A percentile compares a stretch with the other conserved stretches of the same genome.
Evolutionary conservation across 169 alveolate genomes (phyloP).

Genomic region (Eimeria sp.): DNA sequence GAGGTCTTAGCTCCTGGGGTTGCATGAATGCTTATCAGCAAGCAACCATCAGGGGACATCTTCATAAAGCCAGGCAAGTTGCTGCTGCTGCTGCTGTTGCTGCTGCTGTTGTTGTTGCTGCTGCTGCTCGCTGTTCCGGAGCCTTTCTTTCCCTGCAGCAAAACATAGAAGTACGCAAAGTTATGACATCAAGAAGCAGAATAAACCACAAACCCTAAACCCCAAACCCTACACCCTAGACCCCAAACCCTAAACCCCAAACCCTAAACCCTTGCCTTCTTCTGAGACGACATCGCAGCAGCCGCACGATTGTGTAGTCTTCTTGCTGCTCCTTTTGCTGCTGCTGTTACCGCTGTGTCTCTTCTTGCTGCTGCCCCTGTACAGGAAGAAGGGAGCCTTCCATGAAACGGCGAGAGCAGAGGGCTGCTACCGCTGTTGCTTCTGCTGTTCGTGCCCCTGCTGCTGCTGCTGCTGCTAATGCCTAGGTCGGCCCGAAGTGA

Average conservation of each 20-base stretch:
- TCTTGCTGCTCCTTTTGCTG: not conserved
- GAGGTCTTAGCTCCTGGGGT: constrained; percentile 9
- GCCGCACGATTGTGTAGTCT: not conserved
- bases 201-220: not conserved
- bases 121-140: not conserved
- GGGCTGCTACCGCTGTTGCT: not conserved
- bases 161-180: not conserved
- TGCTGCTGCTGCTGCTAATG: not conserved
- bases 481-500: not conserved
- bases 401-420: not conserved
- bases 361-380: not conserved
- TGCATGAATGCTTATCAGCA: not conserved
- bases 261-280: constrained; percentile 2
- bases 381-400: not conserved
- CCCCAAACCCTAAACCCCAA: not conserved
- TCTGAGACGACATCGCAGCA: not conserved
- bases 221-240: constrained; percentile 22
- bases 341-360: constrained; percentile 1
- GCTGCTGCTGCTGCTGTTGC: not conserved
- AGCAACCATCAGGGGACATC: not conserved
- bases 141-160: constrained; percentile 12
- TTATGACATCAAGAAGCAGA: not conserved
- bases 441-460: no score
- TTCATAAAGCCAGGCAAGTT: not conserved
- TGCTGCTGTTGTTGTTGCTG: constrained; percentile 21